Conservation (phyloP, 257 asterid species). For the Solanum dulcamara region DNA sequence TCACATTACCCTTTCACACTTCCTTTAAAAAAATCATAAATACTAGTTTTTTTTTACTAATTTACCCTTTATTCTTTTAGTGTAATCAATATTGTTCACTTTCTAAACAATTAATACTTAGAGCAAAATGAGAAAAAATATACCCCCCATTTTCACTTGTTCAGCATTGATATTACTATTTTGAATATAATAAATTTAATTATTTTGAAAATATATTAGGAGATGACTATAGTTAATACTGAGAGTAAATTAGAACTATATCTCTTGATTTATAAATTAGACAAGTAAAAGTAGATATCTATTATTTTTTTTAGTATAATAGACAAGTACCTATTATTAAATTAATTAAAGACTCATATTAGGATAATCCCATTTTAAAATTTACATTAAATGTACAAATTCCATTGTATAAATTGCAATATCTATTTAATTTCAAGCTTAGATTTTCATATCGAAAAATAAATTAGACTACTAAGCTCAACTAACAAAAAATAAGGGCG, state of each 20-base stretch:
- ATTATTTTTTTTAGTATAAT: not conserved
- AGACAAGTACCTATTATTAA: not conserved
- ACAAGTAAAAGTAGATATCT: not conserved
- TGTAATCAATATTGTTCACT: not conserved
- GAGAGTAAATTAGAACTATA: not conserved
- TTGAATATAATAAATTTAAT: not conserved
- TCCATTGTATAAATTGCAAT: too few relatives aligned
- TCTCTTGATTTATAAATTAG: not conserved
- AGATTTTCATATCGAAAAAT: too few relatives aligned
- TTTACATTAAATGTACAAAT: not conserved
- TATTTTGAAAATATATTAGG: not conserved
- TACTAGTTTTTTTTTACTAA: not conserved
- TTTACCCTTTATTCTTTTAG: not conserved
- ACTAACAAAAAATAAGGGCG: too few relatives aligned
- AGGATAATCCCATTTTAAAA: not conserved
- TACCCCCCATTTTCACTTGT: too few relatives aligned
- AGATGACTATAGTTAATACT: not conserved
- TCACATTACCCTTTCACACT: not conserved
- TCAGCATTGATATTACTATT: not conserved
- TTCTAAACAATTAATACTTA: not conserved
- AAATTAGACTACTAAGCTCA: too few relatives aligned
- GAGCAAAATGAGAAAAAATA: not conserved
- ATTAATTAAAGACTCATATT: not conserved
- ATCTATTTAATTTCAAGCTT: too few relatives aligned
- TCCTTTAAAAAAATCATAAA: not conserved